phyloP scores from a whole-genome alignment of 352 stramenopile species.

The Phytophthora europaea region DNA sequence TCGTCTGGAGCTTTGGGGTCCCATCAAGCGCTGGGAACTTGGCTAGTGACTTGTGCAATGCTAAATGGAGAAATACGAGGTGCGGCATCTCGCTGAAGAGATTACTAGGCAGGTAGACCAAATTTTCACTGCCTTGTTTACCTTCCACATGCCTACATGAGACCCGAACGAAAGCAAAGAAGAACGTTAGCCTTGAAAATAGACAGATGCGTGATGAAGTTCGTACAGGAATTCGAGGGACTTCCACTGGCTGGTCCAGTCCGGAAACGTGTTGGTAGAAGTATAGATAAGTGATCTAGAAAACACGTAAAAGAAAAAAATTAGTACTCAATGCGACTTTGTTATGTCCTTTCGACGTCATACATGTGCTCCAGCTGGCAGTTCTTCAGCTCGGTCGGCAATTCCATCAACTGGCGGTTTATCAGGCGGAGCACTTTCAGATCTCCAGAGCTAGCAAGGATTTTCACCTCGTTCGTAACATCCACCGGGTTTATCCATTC shows the following conservation, averaged over 20 bases:
- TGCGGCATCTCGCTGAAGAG: conserved; percentile 47
- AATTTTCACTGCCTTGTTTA: conserved; percentile 29
- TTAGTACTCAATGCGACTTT: background rate
- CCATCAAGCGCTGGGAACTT: conserved; percentile 43
- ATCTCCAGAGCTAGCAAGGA: conserved; percentile 36
- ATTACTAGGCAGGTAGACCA: conserved; percentile 32
- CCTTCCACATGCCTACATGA: conserved; percentile 11
- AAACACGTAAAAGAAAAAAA: too few relatives aligned
- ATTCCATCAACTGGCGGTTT: conserved; percentile 36
- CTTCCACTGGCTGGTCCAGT: conserved; percentile 40
- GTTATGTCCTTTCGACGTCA: background rate
- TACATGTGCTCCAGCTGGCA: conserved; percentile 58
- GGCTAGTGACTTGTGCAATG: conserved; percentile 25
- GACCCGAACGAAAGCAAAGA: background rate
- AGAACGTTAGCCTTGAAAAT: background rate
- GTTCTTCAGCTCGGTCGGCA: conserved; percentile 36
- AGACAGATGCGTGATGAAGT: background rate
- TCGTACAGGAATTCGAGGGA: conserved; percentile 57
- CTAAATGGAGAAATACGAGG: conserved; percentile 49
- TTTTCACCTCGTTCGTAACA: conserved; percentile 34
- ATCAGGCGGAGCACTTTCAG: conserved; percentile 53
- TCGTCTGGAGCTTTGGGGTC: conserved; percentile 38
- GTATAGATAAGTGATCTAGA: conserved; percentile 52
- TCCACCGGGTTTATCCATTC: conserved; percentile 39
- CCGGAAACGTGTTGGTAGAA: conserved; percentile 22